phyloP scores from a whole-genome alignment of 768 basidiomycete species.

The Gelatoporia subvermispora region DNA sequence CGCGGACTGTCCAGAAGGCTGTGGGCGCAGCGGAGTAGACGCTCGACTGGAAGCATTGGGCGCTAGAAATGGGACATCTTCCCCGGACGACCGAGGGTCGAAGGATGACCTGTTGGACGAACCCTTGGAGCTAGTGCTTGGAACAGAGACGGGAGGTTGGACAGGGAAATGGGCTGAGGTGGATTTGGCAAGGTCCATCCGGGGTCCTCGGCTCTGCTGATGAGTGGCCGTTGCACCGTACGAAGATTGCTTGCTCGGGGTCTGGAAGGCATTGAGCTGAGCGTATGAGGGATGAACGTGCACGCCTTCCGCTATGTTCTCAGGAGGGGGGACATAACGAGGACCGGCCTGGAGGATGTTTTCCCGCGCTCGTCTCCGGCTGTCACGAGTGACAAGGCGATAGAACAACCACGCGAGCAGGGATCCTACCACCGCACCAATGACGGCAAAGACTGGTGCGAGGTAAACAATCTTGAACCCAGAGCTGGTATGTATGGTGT shows the following conservation, averaged over 20 bases:
- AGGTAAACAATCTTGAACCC: constrained; percentile 25
- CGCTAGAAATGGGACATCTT: constrained; percentile 27
- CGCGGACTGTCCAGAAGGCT: background rate
- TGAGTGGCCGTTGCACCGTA: too few species aligned
- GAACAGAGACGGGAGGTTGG: too few species aligned
- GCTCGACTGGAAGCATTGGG: constrained; percentile 1
- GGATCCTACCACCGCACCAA: constrained; percentile 21
- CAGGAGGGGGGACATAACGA: constrained; percentile 17
- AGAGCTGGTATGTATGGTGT: background rate
- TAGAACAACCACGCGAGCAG: constrained; percentile 17
- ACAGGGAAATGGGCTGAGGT: too few species aligned
- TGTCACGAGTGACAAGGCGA: constrained; percentile 3
- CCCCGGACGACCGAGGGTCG: background rate
- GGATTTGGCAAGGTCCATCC: too few species aligned
- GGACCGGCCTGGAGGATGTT: constrained; percentile 23
- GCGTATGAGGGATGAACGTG: constrained; percentile 5
- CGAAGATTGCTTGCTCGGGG: too few species aligned
- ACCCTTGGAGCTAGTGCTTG: too few species aligned
- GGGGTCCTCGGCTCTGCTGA: too few species aligned
- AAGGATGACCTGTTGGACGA: too few species aligned
- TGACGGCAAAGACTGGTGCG: constrained; percentile 22
- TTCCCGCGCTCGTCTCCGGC: background rate
- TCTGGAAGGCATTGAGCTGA: too few species aligned
- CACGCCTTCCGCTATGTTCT: constrained; percentile 1
- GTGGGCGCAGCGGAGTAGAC: background rate